Percentiles rank a stretch among this genome's conserved stretches.
phyloP scores from a whole-genome alignment of 2,329 filamentous ascomycete species.

The Beauveria pseudobassiana region DNA sequence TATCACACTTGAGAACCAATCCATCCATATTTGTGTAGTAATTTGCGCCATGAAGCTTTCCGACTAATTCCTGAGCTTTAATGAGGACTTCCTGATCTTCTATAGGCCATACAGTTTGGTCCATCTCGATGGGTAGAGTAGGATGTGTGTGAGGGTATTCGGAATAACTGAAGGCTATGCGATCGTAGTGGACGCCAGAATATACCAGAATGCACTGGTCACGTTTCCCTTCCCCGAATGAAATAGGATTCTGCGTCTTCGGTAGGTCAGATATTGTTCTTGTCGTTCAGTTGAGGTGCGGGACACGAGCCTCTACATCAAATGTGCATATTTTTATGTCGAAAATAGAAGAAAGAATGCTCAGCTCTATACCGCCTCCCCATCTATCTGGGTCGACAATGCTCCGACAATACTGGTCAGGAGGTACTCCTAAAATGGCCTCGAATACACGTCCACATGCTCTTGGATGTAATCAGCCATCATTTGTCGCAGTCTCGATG shows the following conservation, averaged over 20 bases:
- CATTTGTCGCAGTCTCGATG: constrained; percentile 58
- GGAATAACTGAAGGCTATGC: constrained; percentile 66
- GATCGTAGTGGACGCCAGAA: constrained; percentile 90
- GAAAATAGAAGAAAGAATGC: constrained; percentile 77
- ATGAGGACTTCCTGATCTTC: constrained; percentile 60
- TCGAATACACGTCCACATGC: constrained; percentile 65
- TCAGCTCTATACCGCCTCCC: constrained; percentile 88
- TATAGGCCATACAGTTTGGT: constrained; percentile 53
- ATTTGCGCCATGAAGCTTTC: constrained; percentile 58
- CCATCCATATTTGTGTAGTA: constrained; percentile 86
- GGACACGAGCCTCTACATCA: constrained; percentile 54
- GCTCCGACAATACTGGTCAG: constrained; percentile 70
- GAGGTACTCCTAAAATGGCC: constrained; percentile 66
- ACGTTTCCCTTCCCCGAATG: constrained; percentile 67
- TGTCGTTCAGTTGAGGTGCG: neutral
- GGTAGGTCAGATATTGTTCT: constrained; percentile 6
- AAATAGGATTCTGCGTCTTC: constrained; percentile 32
- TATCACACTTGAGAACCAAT: constrained; percentile 71
- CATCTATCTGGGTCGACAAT: constrained; percentile 76
- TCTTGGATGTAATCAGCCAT: constrained; percentile 72
- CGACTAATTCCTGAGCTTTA: constrained; percentile 57
- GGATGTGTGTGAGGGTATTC: constrained; percentile 48
- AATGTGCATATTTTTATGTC: constrained; percentile 78
- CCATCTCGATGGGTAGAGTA: constrained; percentile 61
- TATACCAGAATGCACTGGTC: constrained; percentile 77